A percentile compares a stretch with the other conserved stretches of the same genome.
Evolutionary conservation across 768 basidiomycete genomes (phyloP).

Genomic region (Rhodotorula diobovata): DNA sequence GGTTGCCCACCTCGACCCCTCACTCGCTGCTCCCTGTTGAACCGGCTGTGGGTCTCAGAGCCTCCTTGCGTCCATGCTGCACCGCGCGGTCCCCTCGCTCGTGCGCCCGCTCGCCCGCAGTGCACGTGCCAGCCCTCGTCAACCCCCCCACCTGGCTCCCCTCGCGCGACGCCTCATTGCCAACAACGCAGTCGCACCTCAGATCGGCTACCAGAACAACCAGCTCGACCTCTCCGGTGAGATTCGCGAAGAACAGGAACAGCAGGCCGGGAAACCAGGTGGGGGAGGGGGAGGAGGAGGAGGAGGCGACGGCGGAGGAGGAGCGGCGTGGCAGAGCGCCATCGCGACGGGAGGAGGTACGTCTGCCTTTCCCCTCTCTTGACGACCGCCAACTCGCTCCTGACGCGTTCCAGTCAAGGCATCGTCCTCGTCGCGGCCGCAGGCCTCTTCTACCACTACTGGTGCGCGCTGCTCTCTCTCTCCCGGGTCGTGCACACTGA

Average conservation of each 20-base stretch:
- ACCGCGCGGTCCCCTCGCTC: background rate
- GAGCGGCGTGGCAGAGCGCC: constrained; percentile 19
- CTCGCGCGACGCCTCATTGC: background rate
- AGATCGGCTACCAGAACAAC: constrained; percentile 5
- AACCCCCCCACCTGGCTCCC: background rate
- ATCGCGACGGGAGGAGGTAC: constrained; percentile 19
- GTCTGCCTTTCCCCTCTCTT: background rate
- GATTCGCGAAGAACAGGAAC: background rate
- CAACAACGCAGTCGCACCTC: constrained; percentile 30
- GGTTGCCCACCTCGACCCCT: too few species aligned
- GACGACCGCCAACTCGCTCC: background rate
- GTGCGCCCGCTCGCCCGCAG: background rate
- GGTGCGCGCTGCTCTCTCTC: background rate
- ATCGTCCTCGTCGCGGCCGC: constrained; percentile 17
- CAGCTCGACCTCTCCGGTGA: constrained; percentile 7
- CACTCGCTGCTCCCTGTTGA: background rate
- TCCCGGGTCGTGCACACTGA: background rate
- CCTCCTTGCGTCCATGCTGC: background rate
- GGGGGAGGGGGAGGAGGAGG: constrained; percentile 13
- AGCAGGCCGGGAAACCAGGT: background rate
- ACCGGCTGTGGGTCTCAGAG: too few species aligned
- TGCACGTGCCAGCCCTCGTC: background rate
- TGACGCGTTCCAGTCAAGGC: background rate
- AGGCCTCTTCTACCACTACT: constrained; percentile 30
- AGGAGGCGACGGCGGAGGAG: constrained; percentile 1